Conservation (phyloP, 1,284 basidiomycete species). For the Athelia psychrophila region DNA sequence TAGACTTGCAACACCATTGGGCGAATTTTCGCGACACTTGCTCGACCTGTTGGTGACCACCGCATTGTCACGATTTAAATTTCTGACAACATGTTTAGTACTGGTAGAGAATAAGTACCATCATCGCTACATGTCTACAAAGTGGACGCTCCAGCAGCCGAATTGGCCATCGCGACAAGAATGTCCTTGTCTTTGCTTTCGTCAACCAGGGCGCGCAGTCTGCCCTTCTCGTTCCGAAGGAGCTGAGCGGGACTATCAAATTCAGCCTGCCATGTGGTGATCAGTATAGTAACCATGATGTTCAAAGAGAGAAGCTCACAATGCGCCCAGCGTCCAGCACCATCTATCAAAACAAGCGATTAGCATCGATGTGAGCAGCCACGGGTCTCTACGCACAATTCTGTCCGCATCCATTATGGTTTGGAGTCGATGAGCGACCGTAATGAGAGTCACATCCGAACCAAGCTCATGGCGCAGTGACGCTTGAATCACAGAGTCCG, state of each 20-base stretch:
- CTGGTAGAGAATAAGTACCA: too few relatives aligned
- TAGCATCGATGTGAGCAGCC: not conserved
- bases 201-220: slow-evolving; percentile 46
- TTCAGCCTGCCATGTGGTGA: slow-evolving; percentile 34
- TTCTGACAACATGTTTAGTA: too few relatives aligned
- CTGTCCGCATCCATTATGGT: slow-evolving; percentile 70
- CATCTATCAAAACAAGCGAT: not conserved
- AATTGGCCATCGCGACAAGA: slow-evolving; percentile 21
- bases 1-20: too few relatives aligned
- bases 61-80: too few relatives aligned
- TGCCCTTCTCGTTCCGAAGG: slow-evolving; percentile 40
- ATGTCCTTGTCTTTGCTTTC: slow-evolving; percentile 34
- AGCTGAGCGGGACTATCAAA: slow-evolving; percentile 49
- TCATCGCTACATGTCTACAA: too few relatives aligned
- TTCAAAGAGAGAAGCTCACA: slow-evolving; percentile 3
- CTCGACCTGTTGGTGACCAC: too few relatives aligned
- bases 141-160: not conserved
- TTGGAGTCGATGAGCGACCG: slow-evolving; percentile 67
- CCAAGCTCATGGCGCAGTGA: slow-evolving; percentile 52
- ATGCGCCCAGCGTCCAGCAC: not conserved
- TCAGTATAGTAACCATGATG: not conserved
- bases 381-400: not conserved
- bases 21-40: too few relatives aligned
- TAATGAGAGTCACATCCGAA: slow-evolving; percentile 57
- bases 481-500: slow-evolving; percentile 55